Evolutionary conservation across 2,329 filamentous ascomycete species (phyloP), one percentile per base, ranked within the genome.

Genomic region (Myriangium duriaei): DNA sequence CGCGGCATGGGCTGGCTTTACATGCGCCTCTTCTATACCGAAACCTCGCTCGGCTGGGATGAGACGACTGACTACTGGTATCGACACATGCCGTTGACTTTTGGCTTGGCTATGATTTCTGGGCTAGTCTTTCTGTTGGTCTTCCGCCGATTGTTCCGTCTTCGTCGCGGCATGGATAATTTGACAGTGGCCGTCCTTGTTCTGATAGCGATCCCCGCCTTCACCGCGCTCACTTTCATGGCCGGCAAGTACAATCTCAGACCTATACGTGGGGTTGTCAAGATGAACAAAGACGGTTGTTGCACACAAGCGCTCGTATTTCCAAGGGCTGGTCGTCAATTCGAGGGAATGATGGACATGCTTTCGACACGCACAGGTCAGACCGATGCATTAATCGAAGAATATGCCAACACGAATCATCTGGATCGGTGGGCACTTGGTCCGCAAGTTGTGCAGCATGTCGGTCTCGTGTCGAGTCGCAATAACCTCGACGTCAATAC

Each of bases 241-340:
- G 39, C 40, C 4, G 43, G 45, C 4, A 43, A 42, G 17, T 45
- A 45, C 35, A 42, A 36, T 9, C 26, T 49, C 4, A 28, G 34
- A 17, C 46, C 45, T 4, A 39, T 43, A 3, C 31, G n/a, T 2
- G 40, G 40, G 13, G 31, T 45, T 10, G 39, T 41, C 6, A 40
- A 34, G 4, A 43, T 43, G 39, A 37, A 55, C 33, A 37, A 41
- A 5, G 43, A 40, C 12, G 56, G 56, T 12, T 59, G 54, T 40
- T 59, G 55, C 32, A 51, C 55, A 2, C 56, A 59, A 44, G 55
- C 47, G 1, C 38, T 57, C 11, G 43, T 59, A 9, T 58, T 56
- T 30, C 52, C 55, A 3, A 31, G 45, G 39, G 15, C 32, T 32
- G n/a, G n/a, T n/a, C n/a, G n/a, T n/a, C 34, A 44, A 16, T 35